Evolutionary conservation across 331 rosid genomes (phyloP), one percentile per base, ranked within the genome.

Genomic region (Saraca asoca): DNA sequence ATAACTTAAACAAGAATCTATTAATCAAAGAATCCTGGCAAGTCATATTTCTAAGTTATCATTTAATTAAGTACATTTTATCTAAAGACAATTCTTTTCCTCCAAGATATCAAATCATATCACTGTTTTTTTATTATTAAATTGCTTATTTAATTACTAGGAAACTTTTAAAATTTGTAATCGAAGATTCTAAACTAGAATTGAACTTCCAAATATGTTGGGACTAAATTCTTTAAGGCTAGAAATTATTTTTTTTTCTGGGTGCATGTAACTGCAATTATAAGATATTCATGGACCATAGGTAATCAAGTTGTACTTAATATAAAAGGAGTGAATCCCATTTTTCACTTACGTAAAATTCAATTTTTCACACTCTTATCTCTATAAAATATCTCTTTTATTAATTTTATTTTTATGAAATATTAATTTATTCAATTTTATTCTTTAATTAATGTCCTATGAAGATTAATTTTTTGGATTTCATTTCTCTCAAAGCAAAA

Each of bases 161-260:
- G 39, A 66, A 50, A 39, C 60, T 62, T 78, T 64, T 62, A 8
- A 81, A 76, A 79, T 72, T 80, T 71, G 57, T 60, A 58, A 18
- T 29, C 16, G 81, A 85, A 83, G 87, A 79, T 78, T 81, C 78
- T 58, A 76, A 76, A 68, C 66, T 63, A 74, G 63, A 34, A 66
- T 77, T 67, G 85, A 83, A 79, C 93, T 79, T 89, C 94, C 96
- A 82, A 84, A 75, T 77, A 82, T 83, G 89, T 69, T 69, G 96
- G 96, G 81, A 72, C 75, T 58, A 59, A 19, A 71, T 79, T 72
- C 9, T 73, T 64, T 71, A 41, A 66, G n/a, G 12, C 34, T 63
- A 60, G 29, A 33, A 44, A 37, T 41, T 52, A 54, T 71, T 75
- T 76, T 58, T 41, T 11, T 35, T 65, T 64, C 79, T 76, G 56